Conservation (phyloP, 176 grass and related monocot genomes). For the Thalia dealbata region DNA sequence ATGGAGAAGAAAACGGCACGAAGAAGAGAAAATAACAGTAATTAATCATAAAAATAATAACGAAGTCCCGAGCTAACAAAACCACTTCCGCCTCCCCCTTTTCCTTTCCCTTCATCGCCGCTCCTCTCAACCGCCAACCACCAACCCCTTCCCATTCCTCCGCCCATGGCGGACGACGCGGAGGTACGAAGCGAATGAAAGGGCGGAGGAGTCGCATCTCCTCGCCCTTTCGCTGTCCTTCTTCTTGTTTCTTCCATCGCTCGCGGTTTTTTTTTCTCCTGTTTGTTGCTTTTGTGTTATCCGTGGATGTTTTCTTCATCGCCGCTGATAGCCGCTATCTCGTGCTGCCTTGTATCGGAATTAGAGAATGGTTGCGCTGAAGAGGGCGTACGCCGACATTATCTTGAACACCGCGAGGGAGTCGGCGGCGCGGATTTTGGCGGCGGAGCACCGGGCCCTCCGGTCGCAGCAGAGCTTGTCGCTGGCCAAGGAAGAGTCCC, state of each 20-base stretch:
- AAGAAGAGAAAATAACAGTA: background rate
- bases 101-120: constrained; percentile 3
- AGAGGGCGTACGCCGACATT: constrained; percentile 62
- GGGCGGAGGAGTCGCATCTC: background rate
- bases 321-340: background rate
- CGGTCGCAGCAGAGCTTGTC: constrained; percentile 16
- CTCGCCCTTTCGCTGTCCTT: background rate
- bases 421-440: constrained; percentile 76
- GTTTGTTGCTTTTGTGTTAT: background rate
- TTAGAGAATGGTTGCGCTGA: constrained; percentile 39
- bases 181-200: background rate
- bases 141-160: background rate
- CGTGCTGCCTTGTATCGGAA: background rate
- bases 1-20: background rate
- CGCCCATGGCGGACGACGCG: constrained; percentile 1
- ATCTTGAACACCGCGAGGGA: constrained; percentile 78
- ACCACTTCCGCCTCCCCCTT: background rate
- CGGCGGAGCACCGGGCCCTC: constrained; percentile 50
- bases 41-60: background rate
- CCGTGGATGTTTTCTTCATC: constrained; percentile 2
- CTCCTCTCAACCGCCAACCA: constrained; percentile 14
- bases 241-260: background rate
- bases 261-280: background rate
- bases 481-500: constrained; percentile 40
- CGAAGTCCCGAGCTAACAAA: background rate